Conservation (phyloP, 306 rosid genomes). For the Sindora glabra region DNA sequence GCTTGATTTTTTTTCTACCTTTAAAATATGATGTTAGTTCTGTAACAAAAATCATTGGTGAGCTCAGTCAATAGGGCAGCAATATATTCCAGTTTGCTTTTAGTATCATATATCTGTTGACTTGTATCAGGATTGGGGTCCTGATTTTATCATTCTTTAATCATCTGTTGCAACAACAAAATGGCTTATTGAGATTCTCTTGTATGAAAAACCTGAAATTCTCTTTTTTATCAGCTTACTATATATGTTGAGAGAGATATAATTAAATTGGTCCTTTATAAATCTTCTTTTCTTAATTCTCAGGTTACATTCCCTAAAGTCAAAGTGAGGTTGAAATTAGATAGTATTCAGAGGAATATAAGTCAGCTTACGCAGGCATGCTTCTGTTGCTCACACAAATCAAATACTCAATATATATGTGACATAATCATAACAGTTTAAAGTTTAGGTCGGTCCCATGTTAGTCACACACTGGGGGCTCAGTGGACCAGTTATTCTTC, state of each 20-base stretch:
- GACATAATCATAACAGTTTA: not conserved
- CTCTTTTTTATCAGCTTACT: not conserved
- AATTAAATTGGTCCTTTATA: no score
- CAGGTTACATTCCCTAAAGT: conserved; percentile 85
- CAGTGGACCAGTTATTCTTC: conserved; percentile 89
- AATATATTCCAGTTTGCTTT: not conserved
- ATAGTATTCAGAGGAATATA: conserved; percentile 38
- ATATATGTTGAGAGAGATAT: no score
- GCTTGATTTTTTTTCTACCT: no score
- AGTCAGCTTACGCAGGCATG: conserved; percentile 82
- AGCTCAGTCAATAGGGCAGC: not conserved
- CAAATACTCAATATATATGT: conserved; percentile 8
- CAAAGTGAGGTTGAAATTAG: conserved; percentile 64
- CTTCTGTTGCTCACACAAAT: not conserved
- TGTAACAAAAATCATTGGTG: no score
- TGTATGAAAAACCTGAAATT: not conserved
- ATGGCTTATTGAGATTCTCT: not conserved
- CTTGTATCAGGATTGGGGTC: not conserved
- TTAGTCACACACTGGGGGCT: conserved; percentile 95
- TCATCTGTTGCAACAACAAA: not conserved
- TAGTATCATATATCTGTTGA: no score
- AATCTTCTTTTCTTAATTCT: not conserved
- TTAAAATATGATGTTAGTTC: no score
- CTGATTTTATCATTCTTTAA: not conserved
- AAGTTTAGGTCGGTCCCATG: conserved; percentile 75